Evolutionary conservation across 1,284 basidiomycete species (phyloP), one percentile per base, ranked within the genome.

Genomic region (Trametes hirsuta): DNA sequence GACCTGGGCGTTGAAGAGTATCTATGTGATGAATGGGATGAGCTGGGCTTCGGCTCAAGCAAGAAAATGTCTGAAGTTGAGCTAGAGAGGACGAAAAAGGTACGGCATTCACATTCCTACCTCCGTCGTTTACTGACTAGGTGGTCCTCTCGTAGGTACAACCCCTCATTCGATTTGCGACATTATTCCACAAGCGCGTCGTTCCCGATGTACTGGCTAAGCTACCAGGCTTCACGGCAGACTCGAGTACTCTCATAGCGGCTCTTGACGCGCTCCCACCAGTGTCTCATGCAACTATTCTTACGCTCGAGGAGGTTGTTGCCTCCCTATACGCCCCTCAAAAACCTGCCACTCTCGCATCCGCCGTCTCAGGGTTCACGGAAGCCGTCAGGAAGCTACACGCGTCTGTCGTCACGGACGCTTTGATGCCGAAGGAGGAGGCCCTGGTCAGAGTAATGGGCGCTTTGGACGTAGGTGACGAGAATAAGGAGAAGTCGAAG

Each of bases 241-340:
- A 74, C 6, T 58, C 68, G 25, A 61, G 66, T 1, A 55, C 71
- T 14, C 52, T 70, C 68, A 53, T 64, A 62, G 24, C 49, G 58
- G 39, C 60, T 25, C 75, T 88, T 15, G 87, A 90, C 68, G 58
- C 68, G n/a, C 75, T 91, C 6, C 78, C 82, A 4, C 45, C 69
- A 1, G 74, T 75, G 15, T 90, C 88, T 18, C 65, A 72, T 8
- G 74, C 79, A 14, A 68, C 75, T 6, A 78, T 91, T 12, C 74
- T 86, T 24, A 74, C 79, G 18, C 74, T 80, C 10, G 90, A 91
- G 68, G 87, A 91, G 45, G 75, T 91, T 48, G 81, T 87, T 25
- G 78, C 85, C 12, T 75, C 85, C 1, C 74, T 89, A 41, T 87
- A 91, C 69, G 66, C 82, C 0, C 86, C 88, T 2, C 89, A 91